These are phyloP conservation scores for Mallotus japonicus DNA, from an alignment of 441 rosid species.

Conservation along the genomic window DNA sequence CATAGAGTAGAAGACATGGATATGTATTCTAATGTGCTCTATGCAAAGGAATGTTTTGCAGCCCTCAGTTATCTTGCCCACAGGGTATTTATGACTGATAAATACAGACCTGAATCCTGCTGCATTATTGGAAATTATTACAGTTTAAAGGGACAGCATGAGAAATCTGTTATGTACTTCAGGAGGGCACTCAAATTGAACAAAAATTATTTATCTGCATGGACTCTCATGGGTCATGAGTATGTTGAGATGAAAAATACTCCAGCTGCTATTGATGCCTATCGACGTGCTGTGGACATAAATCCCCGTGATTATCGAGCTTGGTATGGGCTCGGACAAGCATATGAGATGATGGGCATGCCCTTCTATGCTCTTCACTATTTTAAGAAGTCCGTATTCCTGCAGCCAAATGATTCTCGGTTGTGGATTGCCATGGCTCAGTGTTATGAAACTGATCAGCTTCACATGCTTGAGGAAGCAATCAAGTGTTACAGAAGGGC, in stretches of 20 bases:
- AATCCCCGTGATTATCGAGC: slow-evolving; percentile 85
- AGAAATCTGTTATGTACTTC: slow-evolving; percentile 84
- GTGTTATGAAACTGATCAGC: slow-evolving; percentile 81
- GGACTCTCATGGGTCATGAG: slow-evolving; percentile 98
- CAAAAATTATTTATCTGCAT: slow-evolving; percentile 82
- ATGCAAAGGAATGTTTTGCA: slow-evolving; percentile 84
- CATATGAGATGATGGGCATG: slow-evolving; percentile 92
- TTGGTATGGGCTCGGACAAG: slow-evolving; percentile 96
- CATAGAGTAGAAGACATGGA: slow-evolving; percentile 93
- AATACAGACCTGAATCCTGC: slow-evolving; percentile 92
- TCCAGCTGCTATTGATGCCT: slow-evolving; percentile 93
- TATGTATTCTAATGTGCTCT: slow-evolving; percentile 88
- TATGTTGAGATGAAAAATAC: slow-evolving; percentile 95
- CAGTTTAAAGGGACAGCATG: slow-evolving; percentile 93
- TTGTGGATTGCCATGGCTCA: slow-evolving; percentile 97
- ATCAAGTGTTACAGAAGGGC: slow-evolving; percentile 90
- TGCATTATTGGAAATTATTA: slow-evolving; percentile 93
- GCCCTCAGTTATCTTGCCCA: slow-evolving; percentile 91
- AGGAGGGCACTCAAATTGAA: slow-evolving; percentile 91
- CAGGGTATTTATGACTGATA: slow-evolving; percentile 76
- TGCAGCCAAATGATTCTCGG: slow-evolving; percentile 85
- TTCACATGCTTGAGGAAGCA: slow-evolving; percentile 88
- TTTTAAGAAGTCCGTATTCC: slow-evolving; percentile 77
- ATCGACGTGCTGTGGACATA: slow-evolving; percentile 87
- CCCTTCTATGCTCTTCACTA: slow-evolving; percentile 86